These are phyloP conservation scores for Trichoderma atroviride DNA, from an alignment of 2,329 filamentous ascomycete genomes.

Conservation along the genomic window DNA sequence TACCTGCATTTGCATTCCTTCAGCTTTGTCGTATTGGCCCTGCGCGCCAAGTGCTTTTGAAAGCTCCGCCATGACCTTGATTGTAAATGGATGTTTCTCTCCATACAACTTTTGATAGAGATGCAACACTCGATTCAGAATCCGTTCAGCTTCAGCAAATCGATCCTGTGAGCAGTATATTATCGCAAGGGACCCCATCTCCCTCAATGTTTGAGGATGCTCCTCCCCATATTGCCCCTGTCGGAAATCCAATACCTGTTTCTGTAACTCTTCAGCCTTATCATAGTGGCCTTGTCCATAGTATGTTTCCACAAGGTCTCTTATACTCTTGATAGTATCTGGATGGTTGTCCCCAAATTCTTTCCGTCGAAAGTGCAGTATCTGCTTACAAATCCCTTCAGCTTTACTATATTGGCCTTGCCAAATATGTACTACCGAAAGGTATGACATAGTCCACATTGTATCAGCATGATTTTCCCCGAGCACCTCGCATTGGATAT, in stretches of 20 bases:
- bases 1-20: background rate
- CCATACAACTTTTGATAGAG: background rate
- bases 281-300: background rate
- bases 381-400: background rate
- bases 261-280: background rate
- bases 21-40: background rate
- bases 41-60: accelerated
- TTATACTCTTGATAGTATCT: background rate
- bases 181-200: background rate
- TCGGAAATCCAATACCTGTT: background rate
- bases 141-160: background rate
- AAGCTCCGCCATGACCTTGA: accelerated
- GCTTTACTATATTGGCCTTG: background rate
- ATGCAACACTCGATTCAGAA: background rate
- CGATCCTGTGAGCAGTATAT: background rate
- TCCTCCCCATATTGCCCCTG: background rate
- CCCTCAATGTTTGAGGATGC: background rate
- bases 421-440: background rate
- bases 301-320: background rate
- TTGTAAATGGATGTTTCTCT: background rate
- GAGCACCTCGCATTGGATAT: background rate
- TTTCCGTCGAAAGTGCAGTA: accelerated
- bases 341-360: background rate
- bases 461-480: background rate
- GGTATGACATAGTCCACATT: background rate